Evolutionary conservation across 176 grass and related monocot genomes (phyloP).

Genomic region (Eleusine coracana): DNA sequence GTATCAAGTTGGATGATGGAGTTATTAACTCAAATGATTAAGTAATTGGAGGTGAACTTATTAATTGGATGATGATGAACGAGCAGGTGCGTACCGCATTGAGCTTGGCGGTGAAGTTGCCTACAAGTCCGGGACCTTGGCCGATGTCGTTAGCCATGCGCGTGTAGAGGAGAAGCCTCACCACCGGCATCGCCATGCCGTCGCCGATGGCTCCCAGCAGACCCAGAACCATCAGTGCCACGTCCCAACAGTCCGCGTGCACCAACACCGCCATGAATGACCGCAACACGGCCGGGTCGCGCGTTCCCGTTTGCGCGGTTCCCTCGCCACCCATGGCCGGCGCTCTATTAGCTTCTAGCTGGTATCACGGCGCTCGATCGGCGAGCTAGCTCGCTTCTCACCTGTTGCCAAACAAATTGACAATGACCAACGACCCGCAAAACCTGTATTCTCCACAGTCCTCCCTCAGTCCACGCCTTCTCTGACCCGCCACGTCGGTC

Average conservation of each 20-base stretch:
- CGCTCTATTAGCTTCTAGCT: too few relatives aligned
- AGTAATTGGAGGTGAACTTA: too few relatives aligned
- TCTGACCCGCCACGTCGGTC: neutral
- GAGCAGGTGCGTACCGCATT: conserved; percentile 39
- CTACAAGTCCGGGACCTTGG: conserved; percentile 19
- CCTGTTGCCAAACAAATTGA: too few relatives aligned
- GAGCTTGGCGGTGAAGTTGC: conserved; percentile 61
- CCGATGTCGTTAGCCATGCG: conserved; percentile 83
- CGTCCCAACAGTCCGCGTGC: conserved; percentile 73
- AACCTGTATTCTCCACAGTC: too few relatives aligned
- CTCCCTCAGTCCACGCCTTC: neutral
- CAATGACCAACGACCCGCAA: too few relatives aligned
- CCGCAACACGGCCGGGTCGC: too few relatives aligned
- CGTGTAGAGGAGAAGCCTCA: conserved; percentile 72
- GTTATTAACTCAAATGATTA: too few relatives aligned
- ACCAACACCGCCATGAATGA: conserved; percentile 65
- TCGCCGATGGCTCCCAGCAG: conserved; percentile 78
- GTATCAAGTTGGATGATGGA: neutral
- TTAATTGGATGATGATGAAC: too few relatives aligned
- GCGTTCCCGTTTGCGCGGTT: too few relatives aligned
- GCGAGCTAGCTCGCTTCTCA: too few relatives aligned
- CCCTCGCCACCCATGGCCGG: conserved; percentile 8
- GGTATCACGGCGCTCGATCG: too few relatives aligned
- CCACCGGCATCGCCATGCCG: conserved; percentile 65
- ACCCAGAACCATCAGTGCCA: conserved; percentile 69